Conservation (phyloP, 176 grass and related monocot species). For the Triticum monococcum region DNA sequence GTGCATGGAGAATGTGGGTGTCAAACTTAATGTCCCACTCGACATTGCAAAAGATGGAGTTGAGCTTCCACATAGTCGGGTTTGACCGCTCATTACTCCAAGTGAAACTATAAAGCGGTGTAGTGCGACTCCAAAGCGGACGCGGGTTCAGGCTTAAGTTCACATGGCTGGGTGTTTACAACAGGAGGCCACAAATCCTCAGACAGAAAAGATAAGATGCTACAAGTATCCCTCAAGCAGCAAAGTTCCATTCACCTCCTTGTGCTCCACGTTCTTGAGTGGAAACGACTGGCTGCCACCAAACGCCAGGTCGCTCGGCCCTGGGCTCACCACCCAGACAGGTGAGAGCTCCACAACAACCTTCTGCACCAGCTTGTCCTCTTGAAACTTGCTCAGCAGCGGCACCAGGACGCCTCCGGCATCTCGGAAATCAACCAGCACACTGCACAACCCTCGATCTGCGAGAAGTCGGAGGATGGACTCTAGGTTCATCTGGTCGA, state of each 20-base stretch:
- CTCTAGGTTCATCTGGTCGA: constrained; percentile 48
- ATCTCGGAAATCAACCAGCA: constrained; percentile 74
- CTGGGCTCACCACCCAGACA: constrained; percentile 44
- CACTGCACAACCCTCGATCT: constrained; percentile 47
- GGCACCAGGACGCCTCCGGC: constrained; percentile 26
- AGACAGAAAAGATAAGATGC: not conserved
- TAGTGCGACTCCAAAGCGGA: not conserved
- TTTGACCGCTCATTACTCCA: too few relatives aligned
- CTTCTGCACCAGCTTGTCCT: constrained; percentile 74
- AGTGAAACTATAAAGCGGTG: too few relatives aligned
- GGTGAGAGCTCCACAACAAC: constrained; percentile 67
- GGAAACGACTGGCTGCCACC: constrained; percentile 41
- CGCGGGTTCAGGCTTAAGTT: not conserved
- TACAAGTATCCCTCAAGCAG: constrained; percentile 76
- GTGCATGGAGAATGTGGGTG: too few relatives aligned
- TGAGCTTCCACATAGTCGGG: too few relatives aligned
- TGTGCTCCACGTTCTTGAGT: constrained; percentile 55
- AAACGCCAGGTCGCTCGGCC: constrained; percentile 35
- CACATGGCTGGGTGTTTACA: constrained; percentile 7
- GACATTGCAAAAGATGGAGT: too few relatives aligned
- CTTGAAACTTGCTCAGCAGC: constrained; percentile 54
- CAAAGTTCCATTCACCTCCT: constrained; percentile 38
- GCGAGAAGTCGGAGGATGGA: constrained; percentile 56
- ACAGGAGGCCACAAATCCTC: not conserved
- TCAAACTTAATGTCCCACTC: too few relatives aligned